Evolutionary conservation across 169 alveolate species (phyloP).

Genomic region (Cryptosporidium viatorum): DNA sequence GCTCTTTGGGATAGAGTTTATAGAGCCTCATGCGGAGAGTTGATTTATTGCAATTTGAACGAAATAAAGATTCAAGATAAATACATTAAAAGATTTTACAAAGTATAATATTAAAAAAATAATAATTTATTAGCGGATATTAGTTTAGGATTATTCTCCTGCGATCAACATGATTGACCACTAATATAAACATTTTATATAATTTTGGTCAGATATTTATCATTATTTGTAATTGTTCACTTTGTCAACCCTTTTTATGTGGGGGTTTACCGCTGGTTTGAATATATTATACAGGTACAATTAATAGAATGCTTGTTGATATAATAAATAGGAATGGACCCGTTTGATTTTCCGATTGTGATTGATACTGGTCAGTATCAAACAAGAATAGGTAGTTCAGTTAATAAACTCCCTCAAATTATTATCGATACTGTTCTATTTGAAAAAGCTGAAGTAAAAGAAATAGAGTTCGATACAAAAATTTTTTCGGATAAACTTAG

Average conservation of each 20-base stretch:
- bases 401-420: conserved; percentile 35
- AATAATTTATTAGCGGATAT: neutral
- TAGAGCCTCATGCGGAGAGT: conserved; percentile 87
- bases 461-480: conserved; percentile 5
- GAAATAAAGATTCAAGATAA: conserved; percentile 2
- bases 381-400: conserved; percentile 54
- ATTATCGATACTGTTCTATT: conserved; percentile 25
- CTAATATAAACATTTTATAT: neutral
- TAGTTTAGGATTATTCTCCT: neutral
- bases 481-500: conserved; percentile 14
- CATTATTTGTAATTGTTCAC: neutral
- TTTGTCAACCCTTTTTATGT: neutral
- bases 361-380: conserved; percentile 65
- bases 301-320: no score
- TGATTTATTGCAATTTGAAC: conserved; percentile 35
- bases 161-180: neutral
- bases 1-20: conserved; percentile 88
- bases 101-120: neutral
- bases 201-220: neutral
- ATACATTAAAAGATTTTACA: neutral
- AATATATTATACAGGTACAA: neutral
- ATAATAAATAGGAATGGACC: conserved; percentile 19
- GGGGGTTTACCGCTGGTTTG: neutral
- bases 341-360: conserved; percentile 31
- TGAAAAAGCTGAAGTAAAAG: conserved; percentile 7